A percentile compares a stretch with the other conserved stretches of the same genome.
These are phyloP conservation scores for Cryptococcus sp. DNA, from an alignment of 1,284 basidiomycete genomes.

Conservation along the genomic window DNA sequence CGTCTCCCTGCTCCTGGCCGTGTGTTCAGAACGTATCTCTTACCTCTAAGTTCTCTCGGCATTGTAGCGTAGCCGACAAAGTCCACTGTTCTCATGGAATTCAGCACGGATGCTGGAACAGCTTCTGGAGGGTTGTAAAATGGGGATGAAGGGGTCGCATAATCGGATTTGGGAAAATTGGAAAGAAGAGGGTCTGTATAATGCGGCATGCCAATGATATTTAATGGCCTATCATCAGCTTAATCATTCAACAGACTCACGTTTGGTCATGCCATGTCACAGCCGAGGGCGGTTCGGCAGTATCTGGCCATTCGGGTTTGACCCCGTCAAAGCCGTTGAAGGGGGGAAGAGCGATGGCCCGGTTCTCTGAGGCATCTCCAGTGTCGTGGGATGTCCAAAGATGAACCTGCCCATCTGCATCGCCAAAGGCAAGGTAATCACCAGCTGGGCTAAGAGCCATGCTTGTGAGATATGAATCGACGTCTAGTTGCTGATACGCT, in stretches of 20 bases:
- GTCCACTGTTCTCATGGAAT: constrained; percentile 77
- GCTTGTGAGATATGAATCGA: constrained; percentile 70
- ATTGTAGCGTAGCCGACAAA: constrained; percentile 80
- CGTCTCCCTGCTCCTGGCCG: constrained; percentile 38
- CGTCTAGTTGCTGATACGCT: constrained; percentile 54
- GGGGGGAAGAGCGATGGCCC: constrained; percentile 50
- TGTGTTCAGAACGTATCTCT: constrained; percentile 64
- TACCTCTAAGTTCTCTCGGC: constrained; percentile 75
- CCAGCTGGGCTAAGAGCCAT: constrained; percentile 79
- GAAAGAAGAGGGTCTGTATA: constrained; percentile 76
- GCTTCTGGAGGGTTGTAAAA: constrained; percentile 60
- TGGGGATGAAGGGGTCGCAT: constrained; percentile 47
- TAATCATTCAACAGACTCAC: constrained; percentile 49
- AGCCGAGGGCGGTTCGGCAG: constrained; percentile 62
- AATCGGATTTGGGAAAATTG: constrained; percentile 56
- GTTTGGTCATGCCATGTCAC: constrained; percentile 78
- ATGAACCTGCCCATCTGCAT: constrained; percentile 79
- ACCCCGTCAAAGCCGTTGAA: constrained; percentile 83
- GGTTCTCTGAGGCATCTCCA: constrained; percentile 52
- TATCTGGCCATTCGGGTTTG: constrained; percentile 78
- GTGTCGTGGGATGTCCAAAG: constrained; percentile 71
- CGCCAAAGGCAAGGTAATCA: constrained; percentile 87
- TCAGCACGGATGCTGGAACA: constrained; percentile 72
- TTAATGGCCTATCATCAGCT: constrained; percentile 60
- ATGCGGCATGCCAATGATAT: constrained; percentile 82